Evolutionary conservation across 176 grass and related monocot species (phyloP).

Genomic region (Neostapfia colusana): DNA sequence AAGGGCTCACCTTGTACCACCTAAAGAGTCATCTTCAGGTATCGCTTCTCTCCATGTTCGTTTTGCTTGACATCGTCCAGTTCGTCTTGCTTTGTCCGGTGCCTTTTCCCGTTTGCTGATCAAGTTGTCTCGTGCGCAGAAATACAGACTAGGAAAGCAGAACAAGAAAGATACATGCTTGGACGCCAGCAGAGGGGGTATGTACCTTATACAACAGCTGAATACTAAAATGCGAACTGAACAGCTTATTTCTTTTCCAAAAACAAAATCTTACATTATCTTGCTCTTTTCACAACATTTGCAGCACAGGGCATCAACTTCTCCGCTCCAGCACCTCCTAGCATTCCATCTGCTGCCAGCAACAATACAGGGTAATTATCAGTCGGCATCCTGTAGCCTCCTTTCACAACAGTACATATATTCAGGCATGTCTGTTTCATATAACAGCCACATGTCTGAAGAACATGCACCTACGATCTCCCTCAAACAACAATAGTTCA

Average conservation of each 20-base stretch:
- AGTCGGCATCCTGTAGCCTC: constrained; percentile 8
- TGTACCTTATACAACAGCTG: not conserved
- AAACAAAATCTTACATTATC: not conserved
- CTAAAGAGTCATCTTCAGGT: constrained; percentile 98
- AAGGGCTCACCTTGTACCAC: constrained; percentile 92
- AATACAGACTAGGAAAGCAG: constrained; percentile 92
- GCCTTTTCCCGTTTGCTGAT: not conserved
- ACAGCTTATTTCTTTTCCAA: not conserved
- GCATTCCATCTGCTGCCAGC: constrained; percentile 37
- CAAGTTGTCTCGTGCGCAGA: constrained; percentile 42
- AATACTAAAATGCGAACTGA: not conserved
- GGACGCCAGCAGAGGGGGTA: constrained; percentile 63
- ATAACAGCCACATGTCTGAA: not conserved
- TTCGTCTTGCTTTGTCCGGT: not conserved
- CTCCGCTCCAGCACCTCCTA: constrained; percentile 32
- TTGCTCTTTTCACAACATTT: constrained; percentile 43
- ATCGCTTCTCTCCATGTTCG: not conserved
- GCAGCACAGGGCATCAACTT: constrained; percentile 59
- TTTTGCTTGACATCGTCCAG: not conserved
- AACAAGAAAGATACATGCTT: constrained; percentile 57
- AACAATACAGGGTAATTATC: constrained; percentile 50
- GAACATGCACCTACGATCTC: not conserved
- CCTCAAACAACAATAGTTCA: not conserved
- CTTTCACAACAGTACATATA: not conserved
- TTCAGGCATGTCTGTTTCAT: not conserved